Base-by-base conservation (phyloP, 1,139 yeast genomes). In the Blastobotrys capitulatus region DNA sequence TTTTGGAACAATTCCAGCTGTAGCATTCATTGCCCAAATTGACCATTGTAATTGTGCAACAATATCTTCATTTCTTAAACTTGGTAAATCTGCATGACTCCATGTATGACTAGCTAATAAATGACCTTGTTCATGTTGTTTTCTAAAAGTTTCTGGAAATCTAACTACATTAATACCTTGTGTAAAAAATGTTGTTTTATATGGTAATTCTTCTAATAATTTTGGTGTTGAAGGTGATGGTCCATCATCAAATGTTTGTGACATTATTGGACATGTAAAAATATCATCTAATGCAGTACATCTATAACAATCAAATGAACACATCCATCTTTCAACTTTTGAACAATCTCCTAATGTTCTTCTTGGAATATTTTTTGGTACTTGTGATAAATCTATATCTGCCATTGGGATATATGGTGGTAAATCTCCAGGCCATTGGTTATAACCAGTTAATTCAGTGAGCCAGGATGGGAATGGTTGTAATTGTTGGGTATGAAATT, bases 21-120 rank as follows among this genome's bases (percentile, higher is more conserved):
- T 89, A 2, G 97, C 96, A 68, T 92, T 89, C 94, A 89, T 87
- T 6, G 97, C 96, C 97, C 97, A 90, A 36, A 89, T 81, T 1
- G 95, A 84, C 98, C 97, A 90, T 68, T 90, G 83, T 43, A 90
- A 70, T 65, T 90, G 96, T 0, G 97, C 96, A 52, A 86, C 81
- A 19, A 90, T 79, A 54, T 87, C 78, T 65, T 87, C 92, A 63
- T 88, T 88, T 16, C 80, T 67, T 51, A 90, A 72, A 1, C 82
- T 69, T 1, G 97, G 97, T 54, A 90, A 73, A 59, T 83, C 86
- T 52, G 82, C 81, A 69, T 90, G 97, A 5, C 92, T 82, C 96
- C 97, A 90, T 1, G 97, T 88, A 65, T 90, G 98, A 0, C 90
- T 78, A 1, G 87, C 97, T 64, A 89, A 71, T 35, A 89, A 68